Evolutionary conservation across 2,329 filamentous ascomycete species (phyloP).

Genomic region (Ascochyta rabiei): DNA sequence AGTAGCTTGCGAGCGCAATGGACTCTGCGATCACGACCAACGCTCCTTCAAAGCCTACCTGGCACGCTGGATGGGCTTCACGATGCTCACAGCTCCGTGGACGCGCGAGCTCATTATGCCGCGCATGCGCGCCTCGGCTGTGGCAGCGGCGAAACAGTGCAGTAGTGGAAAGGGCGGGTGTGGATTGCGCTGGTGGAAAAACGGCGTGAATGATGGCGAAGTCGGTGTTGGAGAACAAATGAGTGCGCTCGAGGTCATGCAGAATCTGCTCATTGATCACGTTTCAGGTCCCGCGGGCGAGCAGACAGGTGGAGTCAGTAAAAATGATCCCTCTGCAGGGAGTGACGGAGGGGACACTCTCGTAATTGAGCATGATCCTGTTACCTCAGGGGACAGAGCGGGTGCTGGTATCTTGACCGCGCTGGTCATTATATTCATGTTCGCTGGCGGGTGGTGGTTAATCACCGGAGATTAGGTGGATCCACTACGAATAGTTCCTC

Average conservation of each 20-base stretch:
- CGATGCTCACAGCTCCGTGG: conserved; percentile 46
- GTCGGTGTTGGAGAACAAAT: conserved; percentile 64
- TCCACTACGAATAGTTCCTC: neutral
- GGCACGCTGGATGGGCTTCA: conserved; percentile 49
- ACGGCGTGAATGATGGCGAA: conserved; percentile 53
- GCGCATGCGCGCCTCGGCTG: conserved; percentile 59
- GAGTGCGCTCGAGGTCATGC: conserved; percentile 61
- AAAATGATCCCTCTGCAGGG: conserved; percentile 53
- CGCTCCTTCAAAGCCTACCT: conserved; percentile 53
- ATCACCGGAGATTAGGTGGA: conserved; percentile 33
- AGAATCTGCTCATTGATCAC: conserved; percentile 50
- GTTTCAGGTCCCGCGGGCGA: conserved; percentile 52
- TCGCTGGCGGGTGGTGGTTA: conserved; percentile 62
- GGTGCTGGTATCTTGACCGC: conserved; percentile 71
- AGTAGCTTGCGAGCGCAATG: conserved; percentile 52
- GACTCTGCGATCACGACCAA: conserved; percentile 55
- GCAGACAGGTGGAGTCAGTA: conserved; percentile 58
- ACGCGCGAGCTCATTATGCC: conserved; percentile 53
- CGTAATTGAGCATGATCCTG: conserved; percentile 34
- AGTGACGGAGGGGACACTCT: conserved; percentile 31
- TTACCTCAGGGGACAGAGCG: conserved; percentile 66
- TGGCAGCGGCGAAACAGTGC: conserved; percentile 61
- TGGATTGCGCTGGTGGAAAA: conserved; percentile 52
- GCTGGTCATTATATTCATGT: conserved; percentile 59
- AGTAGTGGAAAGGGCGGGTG: conserved; percentile 56